phyloP scores from a whole-genome alignment of 371 early-diverging fungal species.

The Rhizomucor pusillus region DNA sequence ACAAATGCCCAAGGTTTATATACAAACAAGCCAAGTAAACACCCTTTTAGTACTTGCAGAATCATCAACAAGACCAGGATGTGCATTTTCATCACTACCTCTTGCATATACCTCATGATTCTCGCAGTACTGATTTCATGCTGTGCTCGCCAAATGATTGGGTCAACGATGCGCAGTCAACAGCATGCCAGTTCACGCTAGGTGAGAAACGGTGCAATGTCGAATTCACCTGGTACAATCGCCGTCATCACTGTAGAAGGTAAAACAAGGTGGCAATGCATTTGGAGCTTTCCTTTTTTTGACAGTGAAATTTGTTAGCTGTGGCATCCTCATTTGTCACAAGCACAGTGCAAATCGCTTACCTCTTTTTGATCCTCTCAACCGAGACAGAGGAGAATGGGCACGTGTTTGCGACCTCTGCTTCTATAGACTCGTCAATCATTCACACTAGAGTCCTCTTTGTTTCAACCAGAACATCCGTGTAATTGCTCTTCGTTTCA shows the following conservation, averaged over 20 bases:
- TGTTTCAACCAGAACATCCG: too few species aligned
- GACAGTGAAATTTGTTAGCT: too few species aligned
- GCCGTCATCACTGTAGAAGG: slow-evolving; percentile 30
- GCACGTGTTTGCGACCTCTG: slow-evolving; percentile 27
- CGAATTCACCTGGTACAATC: slow-evolving; percentile 14
- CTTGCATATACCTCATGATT: slow-evolving; percentile 12
- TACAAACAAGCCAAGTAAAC: too few species aligned
- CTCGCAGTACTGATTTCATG: slow-evolving; percentile 14
- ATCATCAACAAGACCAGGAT: background rate
- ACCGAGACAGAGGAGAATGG: slow-evolving; percentile 19
- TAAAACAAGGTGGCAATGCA: too few species aligned
- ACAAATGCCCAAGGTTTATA: too few species aligned
- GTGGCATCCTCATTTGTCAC: slow-evolving; percentile 26
- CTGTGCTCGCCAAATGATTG: slow-evolving; percentile 14
- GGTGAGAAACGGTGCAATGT: slow-evolving; percentile 7
- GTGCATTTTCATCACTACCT: slow-evolving; percentile 18
- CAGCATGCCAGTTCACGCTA: slow-evolving; percentile 13
- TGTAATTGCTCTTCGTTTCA: too few species aligned
- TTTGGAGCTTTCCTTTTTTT: background rate
- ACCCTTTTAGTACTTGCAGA: background rate
- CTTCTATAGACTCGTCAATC: slow-evolving; percentile 15
- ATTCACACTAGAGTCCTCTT: too few species aligned
- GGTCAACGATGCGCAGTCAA: slow-evolving; percentile 14
- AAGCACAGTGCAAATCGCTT: slow-evolving; percentile 22
- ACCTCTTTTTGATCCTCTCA: slow-evolving; percentile 15